phyloP scores from a whole-genome alignment of 2,329 filamentous ascomycete genomes.

The Monilinia vaccinii-corymbosi region DNA sequence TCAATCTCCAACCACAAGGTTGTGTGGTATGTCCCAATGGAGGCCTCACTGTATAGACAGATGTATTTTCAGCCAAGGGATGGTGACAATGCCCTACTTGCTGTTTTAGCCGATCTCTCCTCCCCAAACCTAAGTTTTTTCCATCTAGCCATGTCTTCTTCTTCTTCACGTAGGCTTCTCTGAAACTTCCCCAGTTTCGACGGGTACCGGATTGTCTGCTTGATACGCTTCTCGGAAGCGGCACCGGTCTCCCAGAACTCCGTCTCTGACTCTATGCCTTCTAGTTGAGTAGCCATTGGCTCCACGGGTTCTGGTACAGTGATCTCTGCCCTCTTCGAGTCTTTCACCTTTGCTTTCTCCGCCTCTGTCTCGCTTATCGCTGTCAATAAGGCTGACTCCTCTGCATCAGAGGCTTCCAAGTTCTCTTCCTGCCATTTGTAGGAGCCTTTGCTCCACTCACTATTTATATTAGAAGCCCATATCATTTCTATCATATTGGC shows the following conservation, averaged over 20 bases:
- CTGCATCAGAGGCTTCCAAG: neutral
- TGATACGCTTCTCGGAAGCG: neutral
- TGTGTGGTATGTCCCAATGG: neutral
- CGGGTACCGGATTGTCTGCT: too few species aligned
- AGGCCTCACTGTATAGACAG: neutral
- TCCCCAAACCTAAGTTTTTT: neutral
- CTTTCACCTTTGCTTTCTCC: neutral
- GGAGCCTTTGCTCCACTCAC: neutral
- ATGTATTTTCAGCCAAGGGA: neutral
- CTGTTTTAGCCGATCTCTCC: neutral
- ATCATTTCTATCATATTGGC: constrained; percentile 31
- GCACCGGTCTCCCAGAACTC: neutral
- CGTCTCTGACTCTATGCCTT: neutral
- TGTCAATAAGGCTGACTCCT: neutral
- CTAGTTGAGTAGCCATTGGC: too few species aligned
- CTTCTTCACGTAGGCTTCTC: neutral
- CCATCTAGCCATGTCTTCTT: constrained; percentile 1
- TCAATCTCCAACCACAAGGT: neutral
- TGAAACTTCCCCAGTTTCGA: too few species aligned
- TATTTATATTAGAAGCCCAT: neutral
- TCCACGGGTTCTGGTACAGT: too few species aligned
- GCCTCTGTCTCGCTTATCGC: neutral
- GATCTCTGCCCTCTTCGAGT: neutral
- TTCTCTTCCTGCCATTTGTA: neutral
- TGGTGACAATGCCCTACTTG: neutral